A percentile compares a stretch with the other conserved stretches of the same genome.
phyloP scores from a whole-genome alignment of 1,284 basidiomycete genomes.

The Inonotus obliquus region DNA sequence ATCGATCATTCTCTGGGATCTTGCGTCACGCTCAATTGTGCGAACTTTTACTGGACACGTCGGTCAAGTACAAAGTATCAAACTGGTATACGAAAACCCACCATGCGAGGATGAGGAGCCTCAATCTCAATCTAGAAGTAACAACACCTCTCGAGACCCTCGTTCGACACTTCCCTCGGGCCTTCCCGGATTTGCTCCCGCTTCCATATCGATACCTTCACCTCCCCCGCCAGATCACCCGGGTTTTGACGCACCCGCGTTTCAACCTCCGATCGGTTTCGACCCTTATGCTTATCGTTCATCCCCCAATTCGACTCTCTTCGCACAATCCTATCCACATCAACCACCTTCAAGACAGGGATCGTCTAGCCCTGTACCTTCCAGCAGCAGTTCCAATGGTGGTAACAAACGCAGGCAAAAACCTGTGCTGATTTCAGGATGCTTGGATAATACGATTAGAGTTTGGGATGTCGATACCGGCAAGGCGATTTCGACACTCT shows the following conservation, averaged over 20 bases:
- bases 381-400: neutral
- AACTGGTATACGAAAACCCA: constrained; percentile 64
- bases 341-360: constrained; percentile 3
- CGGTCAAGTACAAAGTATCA: constrained; percentile 92
- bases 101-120: constrained; percentile 29
- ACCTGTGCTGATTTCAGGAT: constrained; percentile 84
- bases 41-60: constrained; percentile 88
- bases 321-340: constrained; percentile 9
- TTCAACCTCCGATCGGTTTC: constrained; percentile 21
- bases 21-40: constrained; percentile 76
- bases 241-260: constrained; percentile 21
- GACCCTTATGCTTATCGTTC: constrained; percentile 22
- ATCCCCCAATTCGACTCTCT: constrained; percentile 9
- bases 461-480: constrained; percentile 94
- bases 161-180: constrained; percentile 21
- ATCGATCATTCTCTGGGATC: constrained; percentile 92
- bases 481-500: constrained; percentile 78
- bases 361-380: constrained; percentile 8
- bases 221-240: constrained; percentile 21
- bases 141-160: constrained; percentile 14
- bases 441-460: constrained; percentile 94
- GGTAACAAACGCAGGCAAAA: constrained; percentile 30
- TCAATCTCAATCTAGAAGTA: neutral
- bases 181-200: constrained; percentile 22
- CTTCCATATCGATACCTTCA: constrained; percentile 22